Conservation (phyloP, 768 basidiomycete genomes). For the Dioszegia crocea region DNA sequence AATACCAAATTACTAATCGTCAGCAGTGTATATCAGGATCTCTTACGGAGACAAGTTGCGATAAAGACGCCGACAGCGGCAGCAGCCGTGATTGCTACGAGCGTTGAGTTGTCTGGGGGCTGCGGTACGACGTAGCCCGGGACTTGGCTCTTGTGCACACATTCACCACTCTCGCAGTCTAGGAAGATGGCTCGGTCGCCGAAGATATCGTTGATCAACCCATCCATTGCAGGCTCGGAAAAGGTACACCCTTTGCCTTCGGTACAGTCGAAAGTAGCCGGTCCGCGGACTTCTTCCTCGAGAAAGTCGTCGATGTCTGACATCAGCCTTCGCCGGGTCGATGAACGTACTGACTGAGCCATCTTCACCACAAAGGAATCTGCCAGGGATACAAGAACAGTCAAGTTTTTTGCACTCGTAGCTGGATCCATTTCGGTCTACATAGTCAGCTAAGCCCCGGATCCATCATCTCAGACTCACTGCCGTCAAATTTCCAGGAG, state of each 20-base stretch:
- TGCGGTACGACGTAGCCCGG: conserved; percentile 86
- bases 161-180: conserved; percentile 83
- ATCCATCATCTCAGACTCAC: not conserved
- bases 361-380: conserved; percentile 92
- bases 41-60: conserved; percentile 60
- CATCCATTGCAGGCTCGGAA: conserved; percentile 95
- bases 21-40: not conserved
- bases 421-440: conserved; percentile 64
- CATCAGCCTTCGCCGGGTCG: not conserved
- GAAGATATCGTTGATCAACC: conserved; percentile 86
- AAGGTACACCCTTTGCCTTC: conserved; percentile 74
- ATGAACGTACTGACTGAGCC: conserved; percentile 75
- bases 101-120: conserved; percentile 74
- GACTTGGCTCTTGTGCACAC: conserved; percentile 85
- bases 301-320: conserved; percentile 92
- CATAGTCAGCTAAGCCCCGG: conserved; percentile 51
- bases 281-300: conserved; percentile 80
- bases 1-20: conserved; percentile 75
- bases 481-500: conserved; percentile 40
- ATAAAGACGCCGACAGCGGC: conserved; percentile 72
- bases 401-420: conserved; percentile 79
- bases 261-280: conserved; percentile 76
- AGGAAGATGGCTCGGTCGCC: conserved; percentile 87
- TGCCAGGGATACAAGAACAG: conserved; percentile 86
- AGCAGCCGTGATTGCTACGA: conserved; percentile 79